Conservation (phyloP, 2,329 filamentous ascomycete species). For the Eutypella sp. region DNA sequence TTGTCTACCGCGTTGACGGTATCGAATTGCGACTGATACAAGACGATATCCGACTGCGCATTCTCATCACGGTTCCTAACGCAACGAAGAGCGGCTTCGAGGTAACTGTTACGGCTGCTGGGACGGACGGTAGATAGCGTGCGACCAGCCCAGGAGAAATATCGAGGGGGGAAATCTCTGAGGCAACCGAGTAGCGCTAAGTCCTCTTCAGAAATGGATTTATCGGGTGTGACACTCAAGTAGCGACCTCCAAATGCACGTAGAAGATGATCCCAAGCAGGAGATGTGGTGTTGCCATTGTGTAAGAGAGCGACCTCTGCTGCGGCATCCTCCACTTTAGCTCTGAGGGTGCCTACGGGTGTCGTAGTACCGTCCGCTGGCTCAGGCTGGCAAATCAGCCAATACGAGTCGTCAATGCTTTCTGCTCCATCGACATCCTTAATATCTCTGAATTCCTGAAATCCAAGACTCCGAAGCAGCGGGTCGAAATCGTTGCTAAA, state of each 20-base stretch:
- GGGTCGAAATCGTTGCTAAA: constrained; percentile 46
- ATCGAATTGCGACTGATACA: constrained; percentile 24
- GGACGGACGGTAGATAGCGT: constrained; percentile 20
- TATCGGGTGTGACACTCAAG: background rate
- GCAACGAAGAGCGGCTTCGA: constrained; percentile 22
- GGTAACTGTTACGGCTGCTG: constrained; percentile 16
- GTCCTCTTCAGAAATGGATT: constrained; percentile 14
- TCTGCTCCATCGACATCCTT: too few species aligned
- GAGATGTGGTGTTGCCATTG: constrained; percentile 3
- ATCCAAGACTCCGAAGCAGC: constrained; percentile 47
- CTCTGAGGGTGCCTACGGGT: constrained; percentile 28
- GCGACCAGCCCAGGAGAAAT: constrained; percentile 24
- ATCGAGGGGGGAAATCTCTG: constrained; percentile 16
- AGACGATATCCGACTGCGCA: constrained; percentile 19
- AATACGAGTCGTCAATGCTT: constrained; percentile 36
- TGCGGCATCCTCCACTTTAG: constrained; percentile 22
- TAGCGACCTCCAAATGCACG: constrained; percentile 16
- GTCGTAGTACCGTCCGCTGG: constrained; percentile 32
- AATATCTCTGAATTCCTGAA: constrained; percentile 35
- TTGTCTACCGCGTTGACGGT: constrained; percentile 5
- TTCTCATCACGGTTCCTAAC: constrained; percentile 19
- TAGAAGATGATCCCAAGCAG: constrained; percentile 20
- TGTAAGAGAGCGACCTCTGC: constrained; percentile 18
- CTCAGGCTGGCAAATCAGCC: constrained; percentile 28
- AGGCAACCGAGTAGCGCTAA: constrained; percentile 22